A percentile compares a stretch with the other conserved stretches of the same genome.
phyloP scores from a whole-genome alignment of 192 early-diverging fungal genomes.

The Umbelopsis sp. region DNA sequence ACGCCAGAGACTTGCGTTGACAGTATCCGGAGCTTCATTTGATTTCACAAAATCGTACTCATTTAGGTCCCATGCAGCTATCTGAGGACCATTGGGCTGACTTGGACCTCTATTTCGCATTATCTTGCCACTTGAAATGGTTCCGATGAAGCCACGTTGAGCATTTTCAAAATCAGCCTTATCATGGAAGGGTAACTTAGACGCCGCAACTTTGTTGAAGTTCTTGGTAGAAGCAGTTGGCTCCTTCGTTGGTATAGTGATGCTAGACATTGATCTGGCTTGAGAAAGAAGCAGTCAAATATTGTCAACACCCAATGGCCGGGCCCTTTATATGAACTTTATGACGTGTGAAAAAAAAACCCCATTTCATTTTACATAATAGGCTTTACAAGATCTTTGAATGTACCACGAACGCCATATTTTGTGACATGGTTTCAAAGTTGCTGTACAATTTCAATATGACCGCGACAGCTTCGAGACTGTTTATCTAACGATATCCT shows the following conservation, averaged over 20 bases:
- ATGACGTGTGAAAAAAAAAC: too few relatives aligned
- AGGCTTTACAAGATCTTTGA: too few relatives aligned
- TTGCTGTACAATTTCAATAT: too few relatives aligned
- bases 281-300: too few relatives aligned
- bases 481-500: too few relatives aligned
- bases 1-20: constrained; percentile 5
- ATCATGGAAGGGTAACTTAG: neutral
- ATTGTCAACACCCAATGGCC: too few relatives aligned
- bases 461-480: too few relatives aligned
- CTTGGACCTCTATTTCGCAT: neutral
- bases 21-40: neutral
- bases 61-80: neutral
- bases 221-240: neutral
- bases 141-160: constrained; percentile 1
- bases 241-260: neutral
- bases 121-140: neutral
- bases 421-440: too few relatives aligned
- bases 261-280: neutral
- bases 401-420: too few relatives aligned
- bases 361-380: too few relatives aligned
- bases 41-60: neutral
- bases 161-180: constrained; percentile 6
- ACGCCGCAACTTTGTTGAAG: neutral
- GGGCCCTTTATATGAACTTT: too few relatives aligned
- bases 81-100: neutral